Conservation (phyloP, 495 filamentous ascomycete species). For the Trichoderma erinaceum region DNA sequence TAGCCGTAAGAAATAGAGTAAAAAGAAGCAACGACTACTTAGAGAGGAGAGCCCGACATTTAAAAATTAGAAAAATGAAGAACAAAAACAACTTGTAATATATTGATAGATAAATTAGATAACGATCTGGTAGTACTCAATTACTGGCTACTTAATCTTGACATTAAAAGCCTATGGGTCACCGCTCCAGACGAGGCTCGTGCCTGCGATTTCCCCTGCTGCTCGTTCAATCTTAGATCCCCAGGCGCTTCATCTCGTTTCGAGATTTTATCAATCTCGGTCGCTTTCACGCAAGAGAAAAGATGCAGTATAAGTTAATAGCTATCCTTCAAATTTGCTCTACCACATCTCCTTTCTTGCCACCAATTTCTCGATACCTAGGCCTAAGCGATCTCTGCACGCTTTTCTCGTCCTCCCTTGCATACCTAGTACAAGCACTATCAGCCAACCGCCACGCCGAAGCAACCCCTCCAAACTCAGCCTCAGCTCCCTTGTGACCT, state of each 20-base stretch:
- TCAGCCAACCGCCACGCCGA: background rate
- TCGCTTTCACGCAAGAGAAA: background rate
- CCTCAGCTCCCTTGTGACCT: background rate
- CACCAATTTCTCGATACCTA: background rate
- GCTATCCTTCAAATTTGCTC: background rate
- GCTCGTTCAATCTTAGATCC: background rate
- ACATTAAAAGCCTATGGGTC: too few species aligned
- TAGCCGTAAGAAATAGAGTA: too few species aligned
- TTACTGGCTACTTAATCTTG: too few species aligned
- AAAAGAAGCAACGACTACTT: too few species aligned
- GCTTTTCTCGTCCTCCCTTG: background rate
- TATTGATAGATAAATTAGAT: too few species aligned
- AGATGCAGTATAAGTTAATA: background rate
- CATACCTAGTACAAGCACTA: background rate
- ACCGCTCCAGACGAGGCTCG: too few species aligned
- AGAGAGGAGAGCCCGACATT: too few species aligned
- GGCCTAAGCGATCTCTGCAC: background rate
- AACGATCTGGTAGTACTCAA: too few species aligned
- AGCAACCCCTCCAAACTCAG: background rate
- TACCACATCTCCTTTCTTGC: background rate
- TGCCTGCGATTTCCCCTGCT: background rate
- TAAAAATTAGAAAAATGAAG: too few species aligned
- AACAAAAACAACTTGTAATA: too few species aligned
- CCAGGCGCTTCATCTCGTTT: background rate
- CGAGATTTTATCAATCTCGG: background rate